Percentiles rank a stretch among this genome's conserved stretches.
Evolutionary conservation across 2,329 filamentous ascomycete genomes (phyloP).

Genomic region (Neonectria magnoliae): DNA sequence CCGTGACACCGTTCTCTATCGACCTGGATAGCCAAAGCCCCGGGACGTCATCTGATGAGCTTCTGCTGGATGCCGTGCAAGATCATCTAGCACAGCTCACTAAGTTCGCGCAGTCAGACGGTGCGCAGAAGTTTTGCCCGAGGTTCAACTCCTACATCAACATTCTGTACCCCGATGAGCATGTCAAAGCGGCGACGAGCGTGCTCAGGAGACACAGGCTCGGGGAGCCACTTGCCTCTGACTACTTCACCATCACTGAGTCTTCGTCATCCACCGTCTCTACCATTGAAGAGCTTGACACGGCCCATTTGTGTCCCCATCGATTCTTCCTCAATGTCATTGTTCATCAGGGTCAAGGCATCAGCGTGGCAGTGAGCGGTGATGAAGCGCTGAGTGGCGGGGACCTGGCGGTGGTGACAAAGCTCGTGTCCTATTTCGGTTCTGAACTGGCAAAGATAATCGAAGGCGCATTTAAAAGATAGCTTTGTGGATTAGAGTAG

Average conservation of each 20-base stretch:
- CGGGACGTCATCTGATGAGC: neutral
- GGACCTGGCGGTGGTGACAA: neutral
- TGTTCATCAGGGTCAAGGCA: slow-evolving; percentile 4
- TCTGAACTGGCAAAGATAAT: neutral
- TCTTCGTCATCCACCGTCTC: neutral
- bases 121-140: slow-evolving; percentile 9
- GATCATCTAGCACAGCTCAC: slow-evolving; percentile 25
- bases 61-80: slow-evolving; percentile 10
- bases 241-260: neutral
- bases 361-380: slow-evolving; percentile 14
- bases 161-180: slow-evolving; percentile 13
- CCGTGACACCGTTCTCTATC: slow-evolving; percentile 11
- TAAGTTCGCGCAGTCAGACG: slow-evolving; percentile 20
- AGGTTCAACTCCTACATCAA: slow-evolving; percentile 26
- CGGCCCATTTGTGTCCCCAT: neutral
- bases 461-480: neutral
- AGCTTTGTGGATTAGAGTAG: neutral
- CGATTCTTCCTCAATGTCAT: slow-evolving; percentile 17
- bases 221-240: neutral
- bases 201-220: neutral
- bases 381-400: neutral
- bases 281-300: slow-evolving; percentile 12
- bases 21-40: slow-evolving; percentile 7
- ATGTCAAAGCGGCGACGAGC: neutral
- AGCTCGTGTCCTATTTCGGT: neutral